Conservation (phyloP, 2,329 filamentous ascomycete genomes). For the Alternaria incomplexa region DNA sequence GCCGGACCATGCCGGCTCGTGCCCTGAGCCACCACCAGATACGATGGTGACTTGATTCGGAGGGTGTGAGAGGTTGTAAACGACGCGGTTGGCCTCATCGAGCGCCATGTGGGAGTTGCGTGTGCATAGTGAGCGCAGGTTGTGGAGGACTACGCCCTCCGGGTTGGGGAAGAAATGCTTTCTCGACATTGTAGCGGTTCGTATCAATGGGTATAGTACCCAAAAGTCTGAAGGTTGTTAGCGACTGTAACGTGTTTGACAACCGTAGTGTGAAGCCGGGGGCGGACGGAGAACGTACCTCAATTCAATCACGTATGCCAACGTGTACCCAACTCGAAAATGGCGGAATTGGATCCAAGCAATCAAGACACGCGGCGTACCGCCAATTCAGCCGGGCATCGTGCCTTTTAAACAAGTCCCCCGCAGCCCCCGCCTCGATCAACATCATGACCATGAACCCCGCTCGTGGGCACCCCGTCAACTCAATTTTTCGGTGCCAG, state of each 20-base stretch:
- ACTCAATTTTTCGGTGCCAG: not conserved
- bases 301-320: not conserved
- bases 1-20: conserved; percentile 58
- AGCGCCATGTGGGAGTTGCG: conserved; percentile 53
- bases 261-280: not conserved
- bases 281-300: not conserved
- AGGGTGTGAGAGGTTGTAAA: conserved; percentile 54
- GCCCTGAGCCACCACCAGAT: conserved; percentile 56
- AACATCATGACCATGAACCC: conserved; percentile 14
- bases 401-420: conserved; percentile 29
- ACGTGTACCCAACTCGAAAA: not conserved
- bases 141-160: conserved; percentile 58
- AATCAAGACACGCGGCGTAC: not conserved
- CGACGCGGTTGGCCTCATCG: conserved; percentile 56
- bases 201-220: not conserved
- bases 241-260: not conserved
- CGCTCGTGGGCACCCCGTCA: conserved; percentile 6
- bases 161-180: conserved; percentile 62
- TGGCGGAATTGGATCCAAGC: not conserved
- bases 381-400: conserved; percentile 12
- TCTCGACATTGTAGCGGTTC: conserved; percentile 54
- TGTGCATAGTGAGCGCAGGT: conserved; percentile 55
- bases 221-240: not conserved
- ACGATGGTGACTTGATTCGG: conserved; percentile 54
- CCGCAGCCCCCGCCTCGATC: conserved; percentile 31